These are phyloP conservation scores for Heteromeles arbutifolia DNA, from an alignment of 306 rosid species.

Conservation along the genomic window DNA sequence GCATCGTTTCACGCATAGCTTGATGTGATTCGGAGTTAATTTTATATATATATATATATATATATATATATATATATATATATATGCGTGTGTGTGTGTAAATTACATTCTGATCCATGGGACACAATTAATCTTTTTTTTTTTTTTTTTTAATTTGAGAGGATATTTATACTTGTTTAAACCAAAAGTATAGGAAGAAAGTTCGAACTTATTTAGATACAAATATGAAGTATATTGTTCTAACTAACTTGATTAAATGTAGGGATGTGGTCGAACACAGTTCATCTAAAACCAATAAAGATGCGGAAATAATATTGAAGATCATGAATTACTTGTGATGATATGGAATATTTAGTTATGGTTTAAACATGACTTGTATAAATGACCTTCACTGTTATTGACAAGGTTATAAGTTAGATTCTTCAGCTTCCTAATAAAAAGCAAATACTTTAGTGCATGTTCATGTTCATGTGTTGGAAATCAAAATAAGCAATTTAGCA, in stretches of 20 bases:
- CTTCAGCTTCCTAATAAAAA: too few species aligned
- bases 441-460: not conserved
- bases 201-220: not conserved
- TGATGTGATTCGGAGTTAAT: slow-evolving; percentile 40
- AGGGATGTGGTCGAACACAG: too few species aligned
- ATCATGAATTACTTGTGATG: not conserved
- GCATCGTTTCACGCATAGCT: slow-evolving; percentile 37
- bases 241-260: too few species aligned
- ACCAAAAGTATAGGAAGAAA: not conserved
- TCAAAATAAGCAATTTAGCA: too few species aligned
- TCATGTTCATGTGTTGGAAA: not conserved
- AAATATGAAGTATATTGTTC: not conserved
- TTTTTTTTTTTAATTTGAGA: too few species aligned
- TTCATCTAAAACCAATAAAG: too few species aligned
- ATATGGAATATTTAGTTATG: not conserved
- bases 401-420: not conserved
- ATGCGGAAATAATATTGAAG: not conserved
- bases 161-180: not conserved
- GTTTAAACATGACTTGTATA: not conserved
- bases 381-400: not conserved
- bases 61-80: too few species aligned
- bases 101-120: not conserved
- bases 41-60: not conserved
- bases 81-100: too few species aligned
- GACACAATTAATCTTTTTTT: not conserved